Evolutionary conservation across 768 basidiomycete genomes (phyloP).

Genomic region (Kwoniella dejecticola): DNA sequence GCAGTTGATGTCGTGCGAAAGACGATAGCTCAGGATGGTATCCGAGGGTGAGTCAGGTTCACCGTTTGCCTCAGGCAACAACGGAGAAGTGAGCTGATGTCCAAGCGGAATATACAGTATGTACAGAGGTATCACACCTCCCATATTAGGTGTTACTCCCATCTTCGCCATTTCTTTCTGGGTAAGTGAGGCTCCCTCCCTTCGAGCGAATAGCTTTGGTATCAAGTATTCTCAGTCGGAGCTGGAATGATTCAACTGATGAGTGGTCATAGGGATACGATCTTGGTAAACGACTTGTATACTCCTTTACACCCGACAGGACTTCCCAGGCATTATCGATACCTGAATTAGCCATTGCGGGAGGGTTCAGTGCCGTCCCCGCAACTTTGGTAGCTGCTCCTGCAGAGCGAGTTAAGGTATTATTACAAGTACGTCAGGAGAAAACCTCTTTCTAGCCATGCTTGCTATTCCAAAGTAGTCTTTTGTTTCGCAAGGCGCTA

Average conservation of each 20-base stretch:
- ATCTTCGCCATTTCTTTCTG: conserved; percentile 98
- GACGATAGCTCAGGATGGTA: conserved; percentile 85
- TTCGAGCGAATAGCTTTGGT: neutral
- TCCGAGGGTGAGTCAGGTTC: conserved; percentile 67
- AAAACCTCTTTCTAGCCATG: neutral
- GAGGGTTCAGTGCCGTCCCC: conserved; percentile 91
- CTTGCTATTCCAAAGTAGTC: neutral
- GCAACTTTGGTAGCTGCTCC: conserved; percentile 91
- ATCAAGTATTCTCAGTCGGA: too few species aligned
- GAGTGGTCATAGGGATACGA: conserved; percentile 76
- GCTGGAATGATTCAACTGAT: too few species aligned
- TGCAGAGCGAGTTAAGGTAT: conserved; percentile 93
- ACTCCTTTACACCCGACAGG: conserved; percentile 75
- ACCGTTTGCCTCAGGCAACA: neutral
- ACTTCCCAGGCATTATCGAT: conserved; percentile 66
- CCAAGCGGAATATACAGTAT: conserved; percentile 35
- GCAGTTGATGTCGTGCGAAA: conserved; percentile 91
- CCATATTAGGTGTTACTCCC: conserved; percentile 90
- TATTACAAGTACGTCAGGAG: conserved; percentile 71
- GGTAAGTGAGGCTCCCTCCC: conserved; percentile 60
- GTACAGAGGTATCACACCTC: conserved; percentile 73
- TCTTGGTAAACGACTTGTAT: conserved; percentile 82
- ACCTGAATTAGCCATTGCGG: conserved; percentile 82
- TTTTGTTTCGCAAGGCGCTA: too few species aligned
- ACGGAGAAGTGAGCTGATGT: neutral